Percentiles rank a stretch among this genome's conserved stretches.
phyloP scores from a whole-genome alignment of 139 green algal genomes.

The Axilococcus clingmanii region DNA sequence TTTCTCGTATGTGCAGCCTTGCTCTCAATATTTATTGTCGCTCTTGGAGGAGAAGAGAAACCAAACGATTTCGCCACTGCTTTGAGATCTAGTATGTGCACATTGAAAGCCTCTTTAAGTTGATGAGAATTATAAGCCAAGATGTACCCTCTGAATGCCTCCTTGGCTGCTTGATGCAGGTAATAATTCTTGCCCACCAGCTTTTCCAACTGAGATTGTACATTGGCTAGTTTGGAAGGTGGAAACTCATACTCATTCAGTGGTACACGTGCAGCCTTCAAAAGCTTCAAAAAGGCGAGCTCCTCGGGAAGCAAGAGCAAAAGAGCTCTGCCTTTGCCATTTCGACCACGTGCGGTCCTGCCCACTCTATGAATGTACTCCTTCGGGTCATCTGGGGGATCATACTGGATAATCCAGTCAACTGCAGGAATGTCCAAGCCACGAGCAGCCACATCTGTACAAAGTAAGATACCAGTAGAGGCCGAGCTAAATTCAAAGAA shows the following conservation, averaged over 20 bases:
- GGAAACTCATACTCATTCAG: constrained; percentile 99
- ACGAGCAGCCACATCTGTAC: constrained; percentile 94
- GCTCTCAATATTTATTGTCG: constrained; percentile 86
- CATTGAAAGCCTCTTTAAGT: constrained; percentile 96
- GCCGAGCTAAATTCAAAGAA: constrained; percentile 96
- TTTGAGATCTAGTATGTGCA: constrained; percentile 86
- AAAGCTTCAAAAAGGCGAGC: constrained; percentile 84
- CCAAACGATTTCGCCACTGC: constrained; percentile 88
- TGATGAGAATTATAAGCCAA: constrained; percentile 95
- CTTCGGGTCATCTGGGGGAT: constrained; percentile 91
- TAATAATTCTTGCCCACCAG: constrained; percentile 99
- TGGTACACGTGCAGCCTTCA: constrained; percentile 65
- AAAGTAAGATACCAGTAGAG: constrained; percentile 83
- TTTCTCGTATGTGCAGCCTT: constrained; percentile 62
- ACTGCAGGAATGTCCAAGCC: constrained; percentile 94
- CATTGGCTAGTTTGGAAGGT: constrained; percentile 86
- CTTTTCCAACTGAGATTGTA: constrained; percentile 93
- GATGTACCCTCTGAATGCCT: constrained; percentile 77
- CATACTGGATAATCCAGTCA: constrained; percentile 99
- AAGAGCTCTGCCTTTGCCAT: constrained; percentile 77
- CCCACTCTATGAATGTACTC: constrained; percentile 89
- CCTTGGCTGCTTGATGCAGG: constrained; percentile 75
- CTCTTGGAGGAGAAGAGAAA: constrained; percentile 75
- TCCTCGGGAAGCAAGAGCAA: constrained; percentile 95
- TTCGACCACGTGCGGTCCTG: constrained; percentile 75